A percentile compares a stretch with the other conserved stretches of the same genome.
Evolutionary conservation across 164 flowering plant species (phyloP).

Genomic region (Paratinospora sagittata): DNA sequence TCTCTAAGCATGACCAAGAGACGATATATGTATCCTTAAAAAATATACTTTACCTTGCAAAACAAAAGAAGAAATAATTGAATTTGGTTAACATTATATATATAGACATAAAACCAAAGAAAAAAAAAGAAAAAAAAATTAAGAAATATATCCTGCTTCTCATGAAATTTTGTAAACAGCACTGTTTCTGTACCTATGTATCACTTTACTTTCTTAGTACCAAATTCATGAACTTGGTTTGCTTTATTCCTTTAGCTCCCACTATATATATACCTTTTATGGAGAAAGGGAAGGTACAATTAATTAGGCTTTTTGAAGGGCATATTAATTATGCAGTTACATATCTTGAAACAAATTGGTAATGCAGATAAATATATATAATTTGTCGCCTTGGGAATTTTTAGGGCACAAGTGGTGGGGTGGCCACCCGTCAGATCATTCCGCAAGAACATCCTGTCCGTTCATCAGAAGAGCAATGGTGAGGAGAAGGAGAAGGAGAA

Average conservation of each 20-base stretch:
- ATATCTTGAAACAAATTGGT: neutral
- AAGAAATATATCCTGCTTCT: neutral
- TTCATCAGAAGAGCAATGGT: conserved; percentile 34
- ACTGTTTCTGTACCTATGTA: neutral
- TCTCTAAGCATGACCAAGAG: neutral
- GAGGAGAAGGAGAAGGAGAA: conserved; percentile 33
- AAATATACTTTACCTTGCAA: too few relatives aligned
- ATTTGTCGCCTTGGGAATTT: neutral
- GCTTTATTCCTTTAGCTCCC: neutral
- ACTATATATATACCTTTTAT: neutral
- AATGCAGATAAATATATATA: too few relatives aligned
- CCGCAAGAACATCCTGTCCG: conserved; percentile 56
- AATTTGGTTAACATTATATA: too few relatives aligned
- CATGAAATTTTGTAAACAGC: too few relatives aligned
- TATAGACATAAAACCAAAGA: neutral
- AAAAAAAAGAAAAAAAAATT: too few relatives aligned
- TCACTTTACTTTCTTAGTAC: neutral
- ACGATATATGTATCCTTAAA: too few relatives aligned
- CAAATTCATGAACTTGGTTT: neutral
- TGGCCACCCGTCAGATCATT: conserved; percentile 85
- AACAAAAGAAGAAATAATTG: too few relatives aligned
- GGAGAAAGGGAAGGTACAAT: neutral
- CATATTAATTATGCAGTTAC: too few relatives aligned
- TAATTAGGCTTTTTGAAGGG: neutral
- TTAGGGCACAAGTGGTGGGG: conserved; percentile 76